A percentile compares a stretch with the other conserved stretches of the same genome.
Evolutionary conservation across 2,329 filamentous ascomycete genomes (phyloP).

Genomic region (Ophiocordyceps sinensis): DNA sequence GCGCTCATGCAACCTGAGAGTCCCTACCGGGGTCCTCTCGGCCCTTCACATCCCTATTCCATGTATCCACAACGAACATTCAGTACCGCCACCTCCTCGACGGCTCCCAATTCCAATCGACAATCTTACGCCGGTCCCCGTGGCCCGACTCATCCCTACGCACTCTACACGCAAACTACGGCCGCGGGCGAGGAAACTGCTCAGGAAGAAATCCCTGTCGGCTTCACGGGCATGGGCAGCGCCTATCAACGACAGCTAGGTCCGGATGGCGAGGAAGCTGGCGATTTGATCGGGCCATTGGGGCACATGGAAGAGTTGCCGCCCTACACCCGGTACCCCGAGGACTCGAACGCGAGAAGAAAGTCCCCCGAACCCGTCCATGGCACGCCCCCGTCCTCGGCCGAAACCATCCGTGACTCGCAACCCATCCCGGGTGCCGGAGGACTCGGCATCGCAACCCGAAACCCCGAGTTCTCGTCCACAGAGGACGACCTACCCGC

Average conservation of each 20-base stretch:
- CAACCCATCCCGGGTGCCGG: conserved; percentile 38
- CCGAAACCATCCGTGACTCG: conserved; percentile 2
- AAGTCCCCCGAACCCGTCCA: conserved; percentile 12
- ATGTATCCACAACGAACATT: conserved; percentile 66
- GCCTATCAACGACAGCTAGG: conserved; percentile 60
- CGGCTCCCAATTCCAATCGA: conserved; percentile 24
- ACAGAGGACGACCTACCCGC: conserved; percentile 34
- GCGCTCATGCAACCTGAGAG: conserved; percentile 34
- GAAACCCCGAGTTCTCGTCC: conserved; percentile 48
- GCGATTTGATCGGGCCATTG: conserved; percentile 73
- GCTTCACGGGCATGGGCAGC: conserved; percentile 54
- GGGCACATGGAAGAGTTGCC: conserved; percentile 85
- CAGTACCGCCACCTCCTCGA: conserved; percentile 60
- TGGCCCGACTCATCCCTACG: conserved; percentile 72
- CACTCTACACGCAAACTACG: conserved; percentile 72
- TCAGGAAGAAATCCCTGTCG: conserved; percentile 44
- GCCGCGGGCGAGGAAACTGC: conserved; percentile 34
- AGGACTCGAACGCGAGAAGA: conserved; percentile 46
- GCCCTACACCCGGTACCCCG: conserved; percentile 81
- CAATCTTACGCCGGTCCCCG: conserved; percentile 42
- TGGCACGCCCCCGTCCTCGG: not conserved
- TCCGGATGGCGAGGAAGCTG: conserved; percentile 73
- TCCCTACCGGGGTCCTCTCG: conserved; percentile 54
- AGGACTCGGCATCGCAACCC: conserved; percentile 44
- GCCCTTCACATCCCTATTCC: conserved; percentile 71